A percentile compares a stretch with the other conserved stretches of the same genome.
These are phyloP conservation scores for Luffa acutangula DNA, from an alignment of 306 rosid species.

Conservation along the genomic window DNA sequence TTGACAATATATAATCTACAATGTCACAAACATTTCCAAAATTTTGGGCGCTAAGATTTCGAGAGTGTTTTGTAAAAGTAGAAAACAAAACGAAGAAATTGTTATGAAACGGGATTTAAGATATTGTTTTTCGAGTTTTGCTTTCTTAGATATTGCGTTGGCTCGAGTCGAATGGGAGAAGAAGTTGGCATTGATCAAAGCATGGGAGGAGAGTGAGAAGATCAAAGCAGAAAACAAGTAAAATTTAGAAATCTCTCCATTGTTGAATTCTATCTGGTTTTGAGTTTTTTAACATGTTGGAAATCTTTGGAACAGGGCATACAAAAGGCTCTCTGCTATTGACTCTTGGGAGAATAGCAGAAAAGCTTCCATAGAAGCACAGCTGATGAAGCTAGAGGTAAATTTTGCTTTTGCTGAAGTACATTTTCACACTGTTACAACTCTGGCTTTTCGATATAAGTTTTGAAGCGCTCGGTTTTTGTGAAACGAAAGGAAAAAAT, in stretches of 20 bases:
- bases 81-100: not conserved
- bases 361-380: conserved; percentile 47
- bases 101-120: not conserved
- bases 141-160: conserved; percentile 32
- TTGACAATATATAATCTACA: not conserved
- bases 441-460: not conserved
- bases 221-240: conserved; percentile 73
- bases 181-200: conserved; percentile 68
- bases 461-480: not conserved
- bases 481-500: conserved; percentile 4
- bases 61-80: not conserved
- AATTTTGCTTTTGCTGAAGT: not conserved
- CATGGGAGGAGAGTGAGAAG: conserved; percentile 95
- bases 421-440: not conserved
- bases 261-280: not conserved
- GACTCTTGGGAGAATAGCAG: conserved; percentile 58
- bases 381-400: conserved; percentile 67
- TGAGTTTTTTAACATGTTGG: not conserved
- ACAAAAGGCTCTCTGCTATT: conserved; percentile 45
- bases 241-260: not conserved
- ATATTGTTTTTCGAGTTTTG: not conserved
- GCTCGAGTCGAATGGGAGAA: conserved; percentile 58
- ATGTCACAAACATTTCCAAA: not conserved
- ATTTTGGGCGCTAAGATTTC: not conserved
- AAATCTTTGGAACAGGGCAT: conserved; percentile 39